These are phyloP conservation scores for Dichotomopilus funicola DNA, from an alignment of 2,329 filamentous ascomycete species.

Conservation along the genomic window DNA sequence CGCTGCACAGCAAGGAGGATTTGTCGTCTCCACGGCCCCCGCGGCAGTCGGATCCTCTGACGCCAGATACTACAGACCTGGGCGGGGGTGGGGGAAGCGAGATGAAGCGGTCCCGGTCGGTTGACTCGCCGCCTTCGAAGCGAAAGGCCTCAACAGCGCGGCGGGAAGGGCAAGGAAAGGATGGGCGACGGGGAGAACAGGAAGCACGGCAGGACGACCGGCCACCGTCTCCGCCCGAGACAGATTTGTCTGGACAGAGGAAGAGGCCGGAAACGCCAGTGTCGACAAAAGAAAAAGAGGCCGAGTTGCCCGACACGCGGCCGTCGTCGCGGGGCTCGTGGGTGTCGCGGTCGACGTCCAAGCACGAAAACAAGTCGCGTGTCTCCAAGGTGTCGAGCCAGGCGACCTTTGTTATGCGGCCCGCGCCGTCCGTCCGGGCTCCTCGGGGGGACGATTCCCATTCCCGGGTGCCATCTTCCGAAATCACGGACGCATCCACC, in stretches of 20 bases:
- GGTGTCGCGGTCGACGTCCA: constrained; percentile 31
- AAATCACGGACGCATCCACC: constrained; percentile 21
- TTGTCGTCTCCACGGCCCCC: constrained; percentile 31
- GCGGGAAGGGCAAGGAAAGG: constrained; percentile 39
- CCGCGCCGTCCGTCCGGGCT: constrained; percentile 9
- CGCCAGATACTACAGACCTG: constrained; percentile 67
- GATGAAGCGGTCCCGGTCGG: constrained; percentile 42
- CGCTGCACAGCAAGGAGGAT: constrained; percentile 58
- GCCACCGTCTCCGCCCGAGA: constrained; percentile 59
- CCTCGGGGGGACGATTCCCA: constrained; percentile 4
- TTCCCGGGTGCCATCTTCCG: constrained; percentile 11
- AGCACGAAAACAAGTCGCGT: constrained; percentile 47
- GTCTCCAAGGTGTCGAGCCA: constrained; percentile 52
- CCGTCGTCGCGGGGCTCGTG: constrained; percentile 33
- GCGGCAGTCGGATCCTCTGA: constrained; percentile 48
- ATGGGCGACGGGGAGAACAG: constrained; percentile 41
- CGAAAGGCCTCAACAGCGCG: constrained; percentile 34
- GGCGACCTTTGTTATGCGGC: constrained; percentile 42
- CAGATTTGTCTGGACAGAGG: constrained; percentile 47
- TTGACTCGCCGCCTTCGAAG: constrained; percentile 31
- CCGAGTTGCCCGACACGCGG: constrained; percentile 25
- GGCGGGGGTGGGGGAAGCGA: constrained; percentile 45
- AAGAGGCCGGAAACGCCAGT: constrained; percentile 31
- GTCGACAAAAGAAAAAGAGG: constrained; percentile 28
- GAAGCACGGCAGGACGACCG: constrained; percentile 40